These are phyloP conservation scores for Purpureocillium lavendulum DNA, from an alignment of 2,329 filamentous ascomycete species.

Conservation along the genomic window DNA sequence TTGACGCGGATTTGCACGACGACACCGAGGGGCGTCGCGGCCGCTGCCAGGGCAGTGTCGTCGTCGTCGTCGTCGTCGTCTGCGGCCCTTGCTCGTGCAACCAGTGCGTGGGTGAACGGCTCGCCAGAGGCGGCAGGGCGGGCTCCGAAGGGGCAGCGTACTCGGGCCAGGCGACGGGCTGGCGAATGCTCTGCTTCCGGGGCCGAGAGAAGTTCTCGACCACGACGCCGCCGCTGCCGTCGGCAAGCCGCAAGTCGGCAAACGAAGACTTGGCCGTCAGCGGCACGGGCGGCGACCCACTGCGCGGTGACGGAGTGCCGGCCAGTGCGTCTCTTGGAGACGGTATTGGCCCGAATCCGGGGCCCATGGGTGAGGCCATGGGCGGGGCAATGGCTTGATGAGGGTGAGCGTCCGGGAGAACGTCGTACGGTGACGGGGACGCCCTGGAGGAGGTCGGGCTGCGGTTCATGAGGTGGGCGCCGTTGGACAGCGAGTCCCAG, in stretches of 20 bases:
- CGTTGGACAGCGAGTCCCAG: conserved; percentile 34
- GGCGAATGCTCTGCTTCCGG: conserved; percentile 43
- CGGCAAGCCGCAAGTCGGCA: conserved; percentile 24
- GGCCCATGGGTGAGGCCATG: background rate
- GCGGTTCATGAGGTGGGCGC: conserved; percentile 14
- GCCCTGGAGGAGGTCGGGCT: conserved; percentile 3
- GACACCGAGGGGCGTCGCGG: conserved; percentile 38
- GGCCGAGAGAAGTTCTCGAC: conserved; percentile 54
- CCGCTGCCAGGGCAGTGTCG: conserved; percentile 30
- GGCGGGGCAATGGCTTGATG: background rate
- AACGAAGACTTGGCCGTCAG: conserved; percentile 22
- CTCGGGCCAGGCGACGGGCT: conserved; percentile 18
- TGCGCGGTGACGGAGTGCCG: conserved; percentile 12
- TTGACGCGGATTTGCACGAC: conserved; percentile 37
- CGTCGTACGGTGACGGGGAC: background rate
- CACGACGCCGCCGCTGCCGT: conserved; percentile 19
- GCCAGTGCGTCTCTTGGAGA: conserved; percentile 5
- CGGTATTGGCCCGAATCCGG: conserved; percentile 8
- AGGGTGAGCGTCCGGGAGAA: conserved; percentile 2
- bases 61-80: too few species aligned
- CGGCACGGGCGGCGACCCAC: conserved; percentile 19
- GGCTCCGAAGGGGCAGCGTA: conserved; percentile 16
- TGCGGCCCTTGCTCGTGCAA: conserved; percentile 17
- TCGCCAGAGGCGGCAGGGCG: conserved; percentile 19
- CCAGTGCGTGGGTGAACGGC: conserved; percentile 20